A percentile compares a stretch with the other conserved stretches of the same genome.
Evolutionary conservation across 75 land plant species (phyloP).

Genomic region (Pinus tabuliformis): DNA sequence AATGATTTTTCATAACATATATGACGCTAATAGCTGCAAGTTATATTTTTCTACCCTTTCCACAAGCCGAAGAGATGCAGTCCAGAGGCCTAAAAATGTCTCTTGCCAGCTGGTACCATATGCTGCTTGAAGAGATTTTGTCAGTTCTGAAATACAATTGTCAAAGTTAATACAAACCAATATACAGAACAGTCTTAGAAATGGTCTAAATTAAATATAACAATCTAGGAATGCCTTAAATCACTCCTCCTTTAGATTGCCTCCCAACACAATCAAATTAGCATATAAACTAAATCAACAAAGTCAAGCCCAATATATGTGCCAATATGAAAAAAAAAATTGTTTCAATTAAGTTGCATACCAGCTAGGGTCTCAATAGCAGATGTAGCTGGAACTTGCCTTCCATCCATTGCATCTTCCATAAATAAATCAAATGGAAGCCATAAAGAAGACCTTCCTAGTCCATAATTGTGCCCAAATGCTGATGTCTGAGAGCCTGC

Average conservation of each 20-base stretch:
- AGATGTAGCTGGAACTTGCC: conserved; percentile 55
- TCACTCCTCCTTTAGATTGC: not conserved
- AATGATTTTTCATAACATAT: not conserved
- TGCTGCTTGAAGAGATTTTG: conserved; percentile 72
- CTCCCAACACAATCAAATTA: not conserved
- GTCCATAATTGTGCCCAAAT: conserved; percentile 47
- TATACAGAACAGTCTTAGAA: conserved; percentile 4
- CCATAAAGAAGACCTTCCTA: conserved; percentile 70
- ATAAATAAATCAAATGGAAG: conserved; percentile 83
- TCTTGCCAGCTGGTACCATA: conserved; percentile 89
- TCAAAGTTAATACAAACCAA: not conserved
- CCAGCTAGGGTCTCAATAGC: conserved; percentile 74
- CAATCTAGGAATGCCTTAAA: not conserved
- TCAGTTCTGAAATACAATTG: conserved; percentile 47
- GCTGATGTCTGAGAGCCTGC: conserved; percentile 38
- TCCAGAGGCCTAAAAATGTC: conserved; percentile 81
- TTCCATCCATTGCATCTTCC: conserved; percentile 78
- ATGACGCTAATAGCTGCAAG: not conserved
- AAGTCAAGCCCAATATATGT: not conserved
- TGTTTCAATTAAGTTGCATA: conserved; percentile 12
- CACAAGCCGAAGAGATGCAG: conserved; percentile 72
- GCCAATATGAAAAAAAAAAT: not conserved
- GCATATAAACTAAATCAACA: too few species aligned
- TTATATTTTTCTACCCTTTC: conserved; percentile 64
- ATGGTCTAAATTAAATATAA: not conserved